Evolutionary conservation across 257 asterid species (phyloP).

Genomic region (Solanum habrochaites): DNA sequence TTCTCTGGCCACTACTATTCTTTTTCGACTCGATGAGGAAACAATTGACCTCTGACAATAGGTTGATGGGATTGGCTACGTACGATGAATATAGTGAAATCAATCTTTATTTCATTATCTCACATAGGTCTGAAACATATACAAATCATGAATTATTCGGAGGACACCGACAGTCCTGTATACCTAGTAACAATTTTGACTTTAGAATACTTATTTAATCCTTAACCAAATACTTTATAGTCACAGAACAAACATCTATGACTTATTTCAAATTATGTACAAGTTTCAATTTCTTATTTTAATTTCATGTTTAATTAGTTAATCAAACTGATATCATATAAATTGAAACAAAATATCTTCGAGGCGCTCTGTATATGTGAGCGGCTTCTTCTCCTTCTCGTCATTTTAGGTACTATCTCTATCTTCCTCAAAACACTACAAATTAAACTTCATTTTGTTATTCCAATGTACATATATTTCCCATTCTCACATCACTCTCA

Average conservation of each 20-base stretch:
- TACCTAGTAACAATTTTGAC: not conserved
- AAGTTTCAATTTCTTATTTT: too few relatives aligned
- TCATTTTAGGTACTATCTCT: not conserved
- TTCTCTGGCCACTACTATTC: too few relatives aligned
- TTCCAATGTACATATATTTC: not conserved
- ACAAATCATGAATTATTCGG: too few relatives aligned
- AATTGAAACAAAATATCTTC: not conserved
- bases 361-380: not conserved
- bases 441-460: not conserved
- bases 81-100: too few relatives aligned
- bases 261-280: not conserved
- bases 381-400: not conserved
- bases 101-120: too few relatives aligned
- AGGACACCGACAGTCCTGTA: rapidly evolving
- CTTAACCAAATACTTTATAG: too few relatives aligned
- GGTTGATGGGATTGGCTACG: too few relatives aligned
- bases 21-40: too few relatives aligned
- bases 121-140: not conserved
- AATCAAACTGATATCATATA: too few relatives aligned
- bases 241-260: not conserved
- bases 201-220: too few relatives aligned
- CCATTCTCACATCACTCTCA: not conserved
- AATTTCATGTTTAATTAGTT: too few relatives aligned
- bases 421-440: not conserved
- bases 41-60: too few relatives aligned